Conservation (phyloP, 1,284 basidiomycete genomes). For the Cutaneotrichosporon sp. region DNA sequence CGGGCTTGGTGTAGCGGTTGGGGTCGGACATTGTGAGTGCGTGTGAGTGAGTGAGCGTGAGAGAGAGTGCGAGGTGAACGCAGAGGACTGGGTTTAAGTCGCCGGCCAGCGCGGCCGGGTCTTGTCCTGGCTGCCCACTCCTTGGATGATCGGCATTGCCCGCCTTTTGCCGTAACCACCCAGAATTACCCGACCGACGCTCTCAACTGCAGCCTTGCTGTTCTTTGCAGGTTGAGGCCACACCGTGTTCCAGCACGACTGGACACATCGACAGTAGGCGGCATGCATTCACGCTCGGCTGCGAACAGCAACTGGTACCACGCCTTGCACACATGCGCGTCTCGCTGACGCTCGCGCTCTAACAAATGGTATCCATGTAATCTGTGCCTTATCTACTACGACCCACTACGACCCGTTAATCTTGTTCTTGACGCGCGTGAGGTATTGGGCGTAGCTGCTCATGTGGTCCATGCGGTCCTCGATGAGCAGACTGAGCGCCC, state of each 20-base stretch:
- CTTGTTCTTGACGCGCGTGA: slow-evolving; percentile 75
- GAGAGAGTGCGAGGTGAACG: neutral
- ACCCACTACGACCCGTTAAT: slow-evolving; percentile 47
- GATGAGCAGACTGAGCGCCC: slow-evolving; percentile 91
- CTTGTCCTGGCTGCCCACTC: neutral
- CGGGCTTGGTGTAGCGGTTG: slow-evolving; percentile 26
- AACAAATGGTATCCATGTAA: slow-evolving; percentile 7
- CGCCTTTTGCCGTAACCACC: neutral
- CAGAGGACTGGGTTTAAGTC: no score
- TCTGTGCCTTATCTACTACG: neutral
- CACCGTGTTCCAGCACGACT: no score
- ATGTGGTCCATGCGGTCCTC: slow-evolving; percentile 95
- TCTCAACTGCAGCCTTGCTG: no score
- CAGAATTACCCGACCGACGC: neutral
- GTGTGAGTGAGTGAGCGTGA: neutral
- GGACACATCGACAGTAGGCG: no score
- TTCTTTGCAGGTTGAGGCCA: no score
- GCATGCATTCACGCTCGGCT: no score
- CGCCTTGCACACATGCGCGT: no score
- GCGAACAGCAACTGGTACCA: no score
- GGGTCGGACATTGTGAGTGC: slow-evolving; percentile 18
- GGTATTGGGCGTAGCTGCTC: slow-evolving; percentile 94
- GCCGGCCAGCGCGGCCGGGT: neutral
- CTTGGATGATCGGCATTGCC: neutral
- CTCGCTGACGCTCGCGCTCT: no score